Evolutionary conservation across 2,329 filamentous ascomycete species (phyloP).

Genomic region (Moelleriella libera): DNA sequence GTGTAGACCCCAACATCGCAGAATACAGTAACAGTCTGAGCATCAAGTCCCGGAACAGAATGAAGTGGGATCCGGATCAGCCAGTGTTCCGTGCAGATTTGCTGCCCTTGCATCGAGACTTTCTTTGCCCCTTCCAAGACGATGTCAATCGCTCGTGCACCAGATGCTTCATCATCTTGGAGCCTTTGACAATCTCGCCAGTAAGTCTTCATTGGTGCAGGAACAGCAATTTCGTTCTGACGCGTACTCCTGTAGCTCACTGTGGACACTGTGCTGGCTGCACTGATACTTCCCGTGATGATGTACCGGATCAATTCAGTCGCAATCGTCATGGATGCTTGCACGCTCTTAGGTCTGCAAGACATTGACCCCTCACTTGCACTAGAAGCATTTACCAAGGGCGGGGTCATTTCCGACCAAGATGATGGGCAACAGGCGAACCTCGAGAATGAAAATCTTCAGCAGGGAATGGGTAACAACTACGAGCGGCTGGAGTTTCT

Average conservation of each 20-base stretch:
- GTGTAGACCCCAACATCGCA: slow-evolving; percentile 48
- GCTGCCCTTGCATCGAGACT: slow-evolving; percentile 66
- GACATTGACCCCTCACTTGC: slow-evolving; percentile 53
- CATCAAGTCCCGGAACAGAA: slow-evolving; percentile 37
- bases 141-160: slow-evolving; percentile 30
- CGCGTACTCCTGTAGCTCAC: slow-evolving; percentile 38
- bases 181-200: slow-evolving; percentile 63
- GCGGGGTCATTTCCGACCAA: slow-evolving; percentile 73
- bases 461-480: slow-evolving; percentile 80
- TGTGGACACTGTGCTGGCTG: slow-evolving; percentile 54
- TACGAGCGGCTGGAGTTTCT: slow-evolving; percentile 92
- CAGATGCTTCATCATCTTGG: slow-evolving; percentile 55
- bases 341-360: slow-evolving; percentile 43
- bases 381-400: slow-evolving; percentile 83
- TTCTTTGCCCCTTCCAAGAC: slow-evolving; percentile 54
- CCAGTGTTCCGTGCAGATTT: slow-evolving; percentile 68
- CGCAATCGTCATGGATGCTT: slow-evolving; percentile 67
- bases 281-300: slow-evolving; percentile 66
- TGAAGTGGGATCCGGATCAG: slow-evolving; percentile 50
- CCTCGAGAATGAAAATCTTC: slow-evolving; percentile 37
- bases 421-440: slow-evolving; percentile 45
- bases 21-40: slow-evolving; percentile 74
- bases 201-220: slow-evolving; percentile 25
- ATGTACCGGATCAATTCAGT: slow-evolving; percentile 73
- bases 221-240: background rate